These are phyloP conservation scores for Neurospora sp. DNA, from an alignment of 495 filamentous ascomycete species.

Conservation along the genomic window DNA sequence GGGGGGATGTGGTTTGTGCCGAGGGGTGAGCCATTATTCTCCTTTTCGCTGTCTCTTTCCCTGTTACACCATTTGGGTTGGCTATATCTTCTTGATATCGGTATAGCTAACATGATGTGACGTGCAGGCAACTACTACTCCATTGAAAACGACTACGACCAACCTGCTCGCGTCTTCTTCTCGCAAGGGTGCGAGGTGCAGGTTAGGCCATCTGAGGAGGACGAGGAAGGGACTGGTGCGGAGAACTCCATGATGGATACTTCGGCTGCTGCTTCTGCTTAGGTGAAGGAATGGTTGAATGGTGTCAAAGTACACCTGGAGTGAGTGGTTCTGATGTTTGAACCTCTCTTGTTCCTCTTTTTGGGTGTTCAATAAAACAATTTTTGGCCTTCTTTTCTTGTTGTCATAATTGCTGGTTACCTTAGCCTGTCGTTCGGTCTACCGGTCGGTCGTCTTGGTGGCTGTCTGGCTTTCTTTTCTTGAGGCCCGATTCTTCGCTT, in stretches of 20 bases:
- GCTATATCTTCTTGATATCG: too few species aligned
- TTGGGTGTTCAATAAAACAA: background rate
- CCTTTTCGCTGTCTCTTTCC: background rate
- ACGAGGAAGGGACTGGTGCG: background rate
- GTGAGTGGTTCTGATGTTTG: background rate
- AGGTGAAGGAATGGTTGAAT: background rate
- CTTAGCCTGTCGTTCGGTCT: too few species aligned
- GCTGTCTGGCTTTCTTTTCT: too few species aligned
- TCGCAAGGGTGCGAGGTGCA: constrained; percentile 63
- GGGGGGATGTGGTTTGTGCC: constrained; percentile 46
- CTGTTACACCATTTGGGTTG: too few species aligned
- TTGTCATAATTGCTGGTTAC: background rate
- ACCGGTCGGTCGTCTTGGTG: too few species aligned
- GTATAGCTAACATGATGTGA: constrained; percentile 6
- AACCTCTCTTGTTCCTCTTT: background rate
- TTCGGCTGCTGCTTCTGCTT: background rate
- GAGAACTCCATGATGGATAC: background rate
- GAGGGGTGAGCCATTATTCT: constrained; percentile 37
- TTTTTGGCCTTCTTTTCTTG: background rate
- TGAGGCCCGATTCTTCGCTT: background rate
- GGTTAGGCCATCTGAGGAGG: constrained; percentile 3
- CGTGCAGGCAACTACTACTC: constrained; percentile 64
- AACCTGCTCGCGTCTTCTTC: constrained; percentile 70
- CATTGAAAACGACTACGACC: constrained; percentile 61
- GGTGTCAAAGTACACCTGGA: background rate